Base-by-base conservation (phyloP, 106 monocot species). In the Amphibolis antarctica region DNA sequence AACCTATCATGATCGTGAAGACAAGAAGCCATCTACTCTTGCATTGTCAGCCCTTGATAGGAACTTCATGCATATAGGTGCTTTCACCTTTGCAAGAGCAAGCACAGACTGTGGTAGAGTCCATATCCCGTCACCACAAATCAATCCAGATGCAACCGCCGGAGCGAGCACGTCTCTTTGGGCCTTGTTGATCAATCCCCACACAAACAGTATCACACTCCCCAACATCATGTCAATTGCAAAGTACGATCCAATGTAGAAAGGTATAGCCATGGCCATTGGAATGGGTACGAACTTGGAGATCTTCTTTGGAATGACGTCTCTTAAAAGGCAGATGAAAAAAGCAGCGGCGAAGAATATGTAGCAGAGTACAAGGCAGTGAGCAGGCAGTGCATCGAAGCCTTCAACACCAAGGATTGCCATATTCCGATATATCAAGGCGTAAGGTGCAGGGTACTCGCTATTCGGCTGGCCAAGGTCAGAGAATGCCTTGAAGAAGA, bases 401-500 rank as follows among this genome's bases (percentile, higher is more conserved):
- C 78, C 78, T 51, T 78, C 63, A 24, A 78, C 78, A 12, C 73
- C 78, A n/a, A 78, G 68, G 13, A 78, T 62, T 46, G 78, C 68
- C 30, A 78, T 78, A 73, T 78, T 78, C 3, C 78, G 67, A 52
- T 69, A 78, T 28, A 78, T 58, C 14, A 68, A 9, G 3, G 73
- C 78, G 45, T 58, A 69, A 20, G 92, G 75, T 64, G 81, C 70
- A 52, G 79, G 75, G 61, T 86, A 77, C 19, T 78, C 65, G 18
- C 82, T 45, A 19, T 69, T 44, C 12, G 78, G 28, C 15, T 60
- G 4, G 44, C 85, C 63, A 58, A 82, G 63, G 51, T 71, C 69
- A 6, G 74, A 51, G 28, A 88, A 93, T 3, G 93, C 82, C 65
- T 83, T 88, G 85, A 76, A 83, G 77, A 88, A 88, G 4, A 93